Evolutionary conservation across 176 grass and related monocot genomes (phyloP), one percentile per base, ranked within the genome.

Genomic region (Oryza officinalis): DNA sequence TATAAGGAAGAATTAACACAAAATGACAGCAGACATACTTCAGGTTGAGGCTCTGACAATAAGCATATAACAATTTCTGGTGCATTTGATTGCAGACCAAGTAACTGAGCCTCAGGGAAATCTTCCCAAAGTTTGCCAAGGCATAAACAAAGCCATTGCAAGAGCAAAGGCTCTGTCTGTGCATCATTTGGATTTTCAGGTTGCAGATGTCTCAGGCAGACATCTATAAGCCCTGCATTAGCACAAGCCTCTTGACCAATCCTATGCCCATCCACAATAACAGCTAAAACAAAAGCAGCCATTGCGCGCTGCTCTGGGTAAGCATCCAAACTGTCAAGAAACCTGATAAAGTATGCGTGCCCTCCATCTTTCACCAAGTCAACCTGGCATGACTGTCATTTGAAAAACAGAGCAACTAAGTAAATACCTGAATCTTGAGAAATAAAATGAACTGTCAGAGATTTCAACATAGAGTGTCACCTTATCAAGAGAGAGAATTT

Each of bases 401-500:
- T 38, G 11, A 31, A 63, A 8, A 22, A 67, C 5, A 84, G 0
- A 33, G 69, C 37, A 72, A 73, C 17, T 41, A 65, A 77, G 18
- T 83, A 69, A 83, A 82, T 26, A 85, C 41, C 38, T 78, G 60
- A 83, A 71, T 27, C 17, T 68, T 75, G 35, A 5, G 67, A 14
- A 4, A 86, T 8, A 63, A 32, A 65, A 72, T 6, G 13, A 67
- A 22, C 15, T 59, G 66, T 26, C 4, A 17, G 74, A 73, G 14
- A 87, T 74, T 74, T 26, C 33, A 28, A 77, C n/a, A 8, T 71
- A 65, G 64, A 67, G 50, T 12, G 33, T 28, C 83, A 90, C 96
- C 93, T 99, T 99, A 80, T 99, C 96, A 71, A 99, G 93, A 57
- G 96, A 92, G 72, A 99, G 93, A 85, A 99, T 99, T 87, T 99